Evolutionary conservation across 164 flowering plant species (phyloP).

Genomic region (Nelumbo lutea): DNA sequence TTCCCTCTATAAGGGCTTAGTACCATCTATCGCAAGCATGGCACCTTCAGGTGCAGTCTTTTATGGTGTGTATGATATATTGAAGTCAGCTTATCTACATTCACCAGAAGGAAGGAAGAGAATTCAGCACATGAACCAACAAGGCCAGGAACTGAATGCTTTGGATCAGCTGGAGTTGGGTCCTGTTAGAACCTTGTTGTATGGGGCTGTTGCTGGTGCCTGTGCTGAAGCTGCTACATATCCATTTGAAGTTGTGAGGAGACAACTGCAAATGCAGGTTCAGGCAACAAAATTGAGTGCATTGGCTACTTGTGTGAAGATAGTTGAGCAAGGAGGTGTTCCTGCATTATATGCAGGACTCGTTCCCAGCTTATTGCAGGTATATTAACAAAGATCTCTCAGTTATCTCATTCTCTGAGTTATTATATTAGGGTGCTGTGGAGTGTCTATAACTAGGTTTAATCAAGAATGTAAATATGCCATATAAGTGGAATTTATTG

Average conservation of each 20-base stretch:
- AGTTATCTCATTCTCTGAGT: neutral
- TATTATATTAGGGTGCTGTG: too few species aligned
- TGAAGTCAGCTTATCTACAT: slow-evolving; percentile 80
- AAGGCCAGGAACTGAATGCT: slow-evolving; percentile 63
- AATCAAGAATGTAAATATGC: neutral
- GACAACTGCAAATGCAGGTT: slow-evolving; percentile 85
- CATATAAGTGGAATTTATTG: neutral
- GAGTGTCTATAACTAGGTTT: neutral
- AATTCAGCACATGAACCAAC: slow-evolving; percentile 43
- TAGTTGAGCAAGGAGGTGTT: slow-evolving; percentile 77
- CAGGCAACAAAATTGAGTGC: slow-evolving; percentile 61
- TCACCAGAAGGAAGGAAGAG: slow-evolving; percentile 85
- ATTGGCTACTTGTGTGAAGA: slow-evolving; percentile 52
- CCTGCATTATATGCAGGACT: slow-evolving; percentile 90
- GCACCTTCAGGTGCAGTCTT: slow-evolving; percentile 96
- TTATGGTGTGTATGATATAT: slow-evolving; percentile 87
- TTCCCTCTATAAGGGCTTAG: slow-evolving; percentile 85
- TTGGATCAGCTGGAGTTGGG: slow-evolving; percentile 88
- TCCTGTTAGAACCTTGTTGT: slow-evolving; percentile 68
- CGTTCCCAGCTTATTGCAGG: slow-evolving; percentile 90
- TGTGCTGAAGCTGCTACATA: slow-evolving; percentile 95
- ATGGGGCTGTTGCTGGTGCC: slow-evolving; percentile 97
- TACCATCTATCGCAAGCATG: slow-evolving; percentile 87
- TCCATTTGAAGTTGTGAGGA: slow-evolving; percentile 92
- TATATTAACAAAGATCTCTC: slow-evolving; percentile 15